These are phyloP conservation scores for Hippophae rhamnoides DNA, from an alignment of 306 rosid species.

Conservation along the genomic window DNA sequence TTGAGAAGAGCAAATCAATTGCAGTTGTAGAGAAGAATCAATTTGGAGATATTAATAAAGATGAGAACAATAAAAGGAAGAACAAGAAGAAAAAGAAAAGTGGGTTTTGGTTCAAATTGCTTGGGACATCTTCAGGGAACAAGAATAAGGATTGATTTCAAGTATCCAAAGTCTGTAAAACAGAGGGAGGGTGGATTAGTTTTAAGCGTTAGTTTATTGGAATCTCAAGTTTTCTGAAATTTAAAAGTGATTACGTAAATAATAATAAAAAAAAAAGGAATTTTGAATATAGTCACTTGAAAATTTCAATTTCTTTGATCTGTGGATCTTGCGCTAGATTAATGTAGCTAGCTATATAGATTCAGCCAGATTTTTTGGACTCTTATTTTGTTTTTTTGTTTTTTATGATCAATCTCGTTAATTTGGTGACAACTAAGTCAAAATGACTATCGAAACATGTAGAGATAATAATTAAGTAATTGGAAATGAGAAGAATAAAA, in stretches of 20 bases:
- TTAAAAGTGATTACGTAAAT: too few species aligned
- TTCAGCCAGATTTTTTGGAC: too few species aligned
- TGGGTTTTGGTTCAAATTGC: constrained; percentile 59
- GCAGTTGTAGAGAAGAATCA: constrained; percentile 28
- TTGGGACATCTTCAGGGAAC: constrained; percentile 36
- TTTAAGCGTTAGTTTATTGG: not conserved
- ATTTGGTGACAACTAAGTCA: too few species aligned
- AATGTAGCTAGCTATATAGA: too few species aligned
- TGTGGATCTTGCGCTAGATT: not conserved
- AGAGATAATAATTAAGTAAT: too few species aligned
- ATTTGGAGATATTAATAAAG: not conserved
- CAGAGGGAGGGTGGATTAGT: not conserved
- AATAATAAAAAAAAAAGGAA: too few species aligned
- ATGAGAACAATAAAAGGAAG: constrained; percentile 5
- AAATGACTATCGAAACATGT: too few species aligned
- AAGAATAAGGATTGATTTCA: constrained; percentile 24
- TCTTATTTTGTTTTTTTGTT: too few species aligned
- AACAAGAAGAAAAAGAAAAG: constrained; percentile 25
- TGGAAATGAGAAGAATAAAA: too few species aligned
- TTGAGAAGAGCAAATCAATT: constrained; percentile 56
- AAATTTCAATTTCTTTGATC: not conserved
- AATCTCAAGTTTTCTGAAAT: too few species aligned
- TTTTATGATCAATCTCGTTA: too few species aligned
- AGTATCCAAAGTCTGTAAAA: constrained; percentile 25
- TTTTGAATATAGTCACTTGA: too few species aligned